Percentiles rank a stretch among this genome's conserved stretches.
Conservation (phyloP, 192 early-diverging fungal species). For the Coemansia sp. region DNA sequence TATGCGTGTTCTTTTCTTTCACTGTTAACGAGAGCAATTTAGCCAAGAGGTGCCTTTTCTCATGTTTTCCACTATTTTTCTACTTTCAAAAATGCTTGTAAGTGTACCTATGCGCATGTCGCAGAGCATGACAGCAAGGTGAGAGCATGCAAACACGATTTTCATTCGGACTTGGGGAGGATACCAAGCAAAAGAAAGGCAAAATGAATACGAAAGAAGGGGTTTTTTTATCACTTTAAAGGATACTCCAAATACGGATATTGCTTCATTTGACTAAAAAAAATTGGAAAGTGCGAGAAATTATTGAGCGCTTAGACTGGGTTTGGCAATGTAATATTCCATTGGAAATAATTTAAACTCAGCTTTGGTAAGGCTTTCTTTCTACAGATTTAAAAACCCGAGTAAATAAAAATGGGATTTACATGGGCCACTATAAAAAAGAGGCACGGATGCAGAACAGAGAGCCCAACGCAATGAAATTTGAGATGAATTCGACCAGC, state of each 20-base stretch:
- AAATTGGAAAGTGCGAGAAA: not conserved
- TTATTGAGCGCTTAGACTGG: not conserved
- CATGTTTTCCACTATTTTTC: not conserved
- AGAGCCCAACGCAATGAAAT: not conserved
- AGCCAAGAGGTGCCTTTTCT: not conserved
- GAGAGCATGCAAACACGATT: not conserved
- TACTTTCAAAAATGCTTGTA: not conserved
- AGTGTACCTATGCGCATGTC: not conserved
- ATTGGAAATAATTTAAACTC: not conserved
- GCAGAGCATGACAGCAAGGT: not conserved
- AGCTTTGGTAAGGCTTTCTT: not conserved
- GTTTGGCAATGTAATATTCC: not conserved
- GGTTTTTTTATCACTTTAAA: not conserved
- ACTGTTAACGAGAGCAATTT: not conserved
- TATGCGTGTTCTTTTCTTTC: constrained; percentile 3
- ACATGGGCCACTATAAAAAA: not conserved
- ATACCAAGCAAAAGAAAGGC: not conserved
- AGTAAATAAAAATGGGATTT: not conserved
- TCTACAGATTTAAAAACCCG: not conserved
- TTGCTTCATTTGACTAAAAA: not conserved
- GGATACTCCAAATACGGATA: not conserved
- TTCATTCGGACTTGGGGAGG: not conserved
- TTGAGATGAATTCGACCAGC: not conserved
- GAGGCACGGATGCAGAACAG: not conserved
- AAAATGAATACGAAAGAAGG: not conserved